Base-by-base conservation (phyloP, 345 rosid species). In the Lepidium aucheri region DNA sequence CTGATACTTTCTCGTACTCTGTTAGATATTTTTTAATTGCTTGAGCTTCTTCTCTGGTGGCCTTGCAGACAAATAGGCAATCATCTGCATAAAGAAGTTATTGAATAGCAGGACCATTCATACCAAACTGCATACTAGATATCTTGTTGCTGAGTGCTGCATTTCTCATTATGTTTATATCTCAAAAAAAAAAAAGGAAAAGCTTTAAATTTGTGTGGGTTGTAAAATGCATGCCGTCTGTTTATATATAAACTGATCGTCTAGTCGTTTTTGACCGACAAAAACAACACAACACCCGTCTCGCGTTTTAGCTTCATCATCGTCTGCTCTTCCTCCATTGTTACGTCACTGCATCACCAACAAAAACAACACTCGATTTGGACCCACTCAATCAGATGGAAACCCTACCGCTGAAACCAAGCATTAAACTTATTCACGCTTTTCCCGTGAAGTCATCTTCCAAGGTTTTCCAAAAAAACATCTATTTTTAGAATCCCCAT, bases 371-470 rank as follows among this genome's bases (percentile, higher is more conserved):
- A 70, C 69, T 55, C 47, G 38, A 8, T 73, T 60, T 47, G 77
- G 67, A 52, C 72, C 74, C 72, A 73, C 72, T 36, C 35, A 4
- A 14, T 59, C 36, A 72, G 52, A 24, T 65, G 30, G 62, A 52
- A 61, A 58, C 62, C 65, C 69, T 60, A 74, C 69, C 74, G 51
- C 56, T 59, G 41, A 74, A 44, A 43, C 51, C 46, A 55, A 70
- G 68, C 66, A 43, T 74, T 80, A 16, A 35, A 35, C 69, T 52
- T 5, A 2, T 54, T 50, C 64, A 65, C 75, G 54, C 73, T 60
- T 39, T 26, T 49, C 54, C 45, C 75, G 69, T 68, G 51, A 62
- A 53, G 11, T 59, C 45, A 6, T 47, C 39, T 59, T 32, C 53
- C 49, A 58, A 46, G 38, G 26, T 45, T 46, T 33, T 46, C 39